Percentiles rank a stretch among this genome's conserved stretches.
phyloP scores from a whole-genome alignment of 768 basidiomycete species.

The Rhizopogon vinicolor region DNA sequence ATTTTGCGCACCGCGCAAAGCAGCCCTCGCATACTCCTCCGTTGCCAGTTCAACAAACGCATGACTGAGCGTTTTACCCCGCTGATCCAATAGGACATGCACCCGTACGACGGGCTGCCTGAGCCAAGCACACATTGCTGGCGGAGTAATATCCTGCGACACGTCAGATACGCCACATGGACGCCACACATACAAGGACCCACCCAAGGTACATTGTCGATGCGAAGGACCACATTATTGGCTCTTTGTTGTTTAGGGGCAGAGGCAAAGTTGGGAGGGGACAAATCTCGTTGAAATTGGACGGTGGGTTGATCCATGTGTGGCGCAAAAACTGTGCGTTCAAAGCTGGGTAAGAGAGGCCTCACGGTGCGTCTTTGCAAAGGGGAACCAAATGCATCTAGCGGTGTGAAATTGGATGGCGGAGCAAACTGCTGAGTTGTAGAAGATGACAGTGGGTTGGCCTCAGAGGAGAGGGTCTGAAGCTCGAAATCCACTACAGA shows the following conservation, averaged over 20 bases:
- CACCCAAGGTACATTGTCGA: conserved; percentile 91
- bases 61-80: conserved; percentile 82
- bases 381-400: conserved; percentile 15
- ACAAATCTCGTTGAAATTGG: conserved; percentile 12
- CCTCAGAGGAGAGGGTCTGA: conserved; percentile 20
- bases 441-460: conserved; percentile 16
- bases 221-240: conserved; percentile 63
- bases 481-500: conserved; percentile 70
- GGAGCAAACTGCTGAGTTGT: conserved; percentile 8
- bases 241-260: conserved; percentile 9
- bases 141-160: conserved; percentile 76
- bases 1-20: conserved; percentile 50
- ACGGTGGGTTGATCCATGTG: conserved; percentile 27
- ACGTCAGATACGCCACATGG: conserved; percentile 6
- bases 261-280: conserved; percentile 7
- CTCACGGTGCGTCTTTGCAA: conserved; percentile 20
- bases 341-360: conserved; percentile 24
- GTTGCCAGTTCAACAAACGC: conserved; percentile 74
- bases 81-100: conserved; percentile 74
- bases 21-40: conserved; percentile 58
- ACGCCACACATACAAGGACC: conserved; percentile 17
- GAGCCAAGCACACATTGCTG: conserved; percentile 63
- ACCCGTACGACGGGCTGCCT: conserved; percentile 60
- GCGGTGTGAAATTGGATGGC: conserved; percentile 4
- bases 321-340: conserved; percentile 22